Evolutionary conservation across 2,329 filamentous ascomycete genomes (phyloP), one percentile per base, ranked within the genome.

Genomic region (Fusarium pseudonygamai): DNA sequence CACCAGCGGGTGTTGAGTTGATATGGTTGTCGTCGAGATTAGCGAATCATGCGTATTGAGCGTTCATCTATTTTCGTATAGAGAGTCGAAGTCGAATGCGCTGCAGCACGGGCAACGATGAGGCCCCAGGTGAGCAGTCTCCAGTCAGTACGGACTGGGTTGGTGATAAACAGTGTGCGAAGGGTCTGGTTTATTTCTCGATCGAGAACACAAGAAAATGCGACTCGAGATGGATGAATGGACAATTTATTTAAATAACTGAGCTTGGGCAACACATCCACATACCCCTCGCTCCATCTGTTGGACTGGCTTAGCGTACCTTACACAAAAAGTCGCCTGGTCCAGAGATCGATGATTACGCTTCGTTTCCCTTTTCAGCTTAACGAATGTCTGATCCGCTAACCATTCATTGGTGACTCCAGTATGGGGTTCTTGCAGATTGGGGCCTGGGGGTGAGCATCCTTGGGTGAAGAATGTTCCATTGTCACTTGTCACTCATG

Each of bases 171-270:
- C 43, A 39, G 39, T 49, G 47, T 49, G 36, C 49, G 36, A 58
- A 30, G 16, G 30, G 34, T 32, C 39, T 40, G 34, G 50, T 69
- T 52, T 69, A 52, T 67, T 46, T 46, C 49, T 28, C 3, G 24
- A 66, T 66, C 37, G 11, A 64, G 43, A 47, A 22, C 61, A 66
- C 49, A 32, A n/a, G 50, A 30, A 64, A 67, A 69, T 66, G 42
- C 50, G 61, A 69, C 52, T 62, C 49, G 47, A 64, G 46, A 63
- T 32, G 32, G 32, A 30, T 61, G 43, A 64, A 70, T 66, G 43
- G 64, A 64, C 68, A 63, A 55, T 55, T 64, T 62, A 58, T 65
- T 58, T 64, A 73, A 72, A 73, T 60, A 71, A 56, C 50, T 69
- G 62, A 67, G 37, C 64, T 69, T 63, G 64, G 42, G 37, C 60